Conservation (phyloP, 1,284 basidiomycete species). For the Sporisorium reilianum region DNA sequence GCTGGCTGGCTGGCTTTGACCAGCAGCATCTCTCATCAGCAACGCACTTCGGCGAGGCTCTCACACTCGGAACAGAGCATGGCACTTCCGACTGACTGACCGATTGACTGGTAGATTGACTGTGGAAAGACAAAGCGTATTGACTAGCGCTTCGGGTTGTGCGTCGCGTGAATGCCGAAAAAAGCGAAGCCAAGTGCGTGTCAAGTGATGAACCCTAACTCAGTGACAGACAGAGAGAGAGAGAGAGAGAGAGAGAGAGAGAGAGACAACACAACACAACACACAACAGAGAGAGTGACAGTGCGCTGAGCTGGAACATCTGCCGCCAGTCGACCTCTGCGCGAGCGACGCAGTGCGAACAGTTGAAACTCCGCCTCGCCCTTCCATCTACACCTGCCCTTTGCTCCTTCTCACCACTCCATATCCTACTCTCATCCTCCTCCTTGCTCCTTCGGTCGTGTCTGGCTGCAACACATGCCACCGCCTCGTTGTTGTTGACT, state of each 20-base stretch:
- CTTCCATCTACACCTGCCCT: constrained; percentile 1
- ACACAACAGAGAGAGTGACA: neutral
- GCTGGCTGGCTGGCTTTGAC: neutral
- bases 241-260: neutral
- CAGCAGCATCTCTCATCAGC: neutral
- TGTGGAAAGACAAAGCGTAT: no score
- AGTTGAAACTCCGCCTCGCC: constrained; percentile 12
- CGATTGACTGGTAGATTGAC: no score
- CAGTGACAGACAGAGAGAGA: neutral
- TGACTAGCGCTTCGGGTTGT: no score
- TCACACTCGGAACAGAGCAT: neutral
- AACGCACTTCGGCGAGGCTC: neutral
- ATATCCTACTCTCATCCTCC: neutral
- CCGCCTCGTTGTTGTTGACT: neutral
- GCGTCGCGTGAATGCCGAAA: no score
- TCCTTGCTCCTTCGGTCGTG: no score
- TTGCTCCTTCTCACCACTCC: neutral
- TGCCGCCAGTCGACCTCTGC: neutral
- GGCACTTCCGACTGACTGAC: neutral
- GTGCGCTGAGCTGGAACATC: constrained; percentile 1
- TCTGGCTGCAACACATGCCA: constrained; percentile 2
- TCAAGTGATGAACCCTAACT: no score
- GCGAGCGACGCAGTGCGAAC: neutral
- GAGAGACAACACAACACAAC: neutral
- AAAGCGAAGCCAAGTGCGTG: no score